A percentile compares a stretch with the other conserved stretches of the same genome.
Evolutionary conservation across 2,329 filamentous ascomycete genomes (phyloP).

Genomic region (Epichloe brachyelytri): DNA sequence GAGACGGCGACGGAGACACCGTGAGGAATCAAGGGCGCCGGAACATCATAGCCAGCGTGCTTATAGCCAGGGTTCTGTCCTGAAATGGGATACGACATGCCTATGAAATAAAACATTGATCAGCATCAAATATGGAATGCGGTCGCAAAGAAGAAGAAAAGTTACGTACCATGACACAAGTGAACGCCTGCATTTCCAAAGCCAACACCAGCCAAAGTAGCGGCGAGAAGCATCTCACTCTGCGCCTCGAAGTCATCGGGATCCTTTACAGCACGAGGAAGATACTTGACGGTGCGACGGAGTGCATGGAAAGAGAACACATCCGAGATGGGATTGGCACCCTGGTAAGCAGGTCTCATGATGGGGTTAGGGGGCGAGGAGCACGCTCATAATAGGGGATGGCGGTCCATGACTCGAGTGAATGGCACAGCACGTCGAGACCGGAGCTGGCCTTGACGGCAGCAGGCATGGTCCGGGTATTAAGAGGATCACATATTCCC

Average conservation of each 20-base stretch:
- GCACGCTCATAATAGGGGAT: slow-evolving; percentile 84
- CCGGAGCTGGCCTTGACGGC: slow-evolving; percentile 87
- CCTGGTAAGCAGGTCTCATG: slow-evolving; percentile 85
- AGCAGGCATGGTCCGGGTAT: slow-evolving; percentile 90
- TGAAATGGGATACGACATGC: slow-evolving; percentile 97
- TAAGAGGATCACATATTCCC: slow-evolving; percentile 74
- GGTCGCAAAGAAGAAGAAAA: background rate
- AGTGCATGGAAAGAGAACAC: slow-evolving; percentile 89
- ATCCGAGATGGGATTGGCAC: slow-evolving; percentile 93
- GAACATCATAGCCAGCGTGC: slow-evolving; percentile 74
- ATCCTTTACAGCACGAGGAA: slow-evolving; percentile 75
- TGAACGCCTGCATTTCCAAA: slow-evolving; percentile 98
- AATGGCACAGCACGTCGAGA: slow-evolving; percentile 89
- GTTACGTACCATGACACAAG: slow-evolving; percentile 43
- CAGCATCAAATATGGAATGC: background rate
- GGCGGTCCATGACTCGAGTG: slow-evolving; percentile 92
- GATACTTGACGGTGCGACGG: slow-evolving; percentile 74
- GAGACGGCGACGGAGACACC: slow-evolving; percentile 92
- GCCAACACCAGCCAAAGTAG: slow-evolving; percentile 86
- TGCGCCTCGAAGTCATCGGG: slow-evolving; percentile 90
- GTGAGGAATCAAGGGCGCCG: slow-evolving; percentile 76
- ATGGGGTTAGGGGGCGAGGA: slow-evolving; percentile 84
- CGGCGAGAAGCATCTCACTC: slow-evolving; percentile 86
- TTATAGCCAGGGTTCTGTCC: slow-evolving; percentile 85
- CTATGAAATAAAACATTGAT: slow-evolving; percentile 20